Percentiles rank a stretch among this genome's conserved stretches.
phyloP scores from a whole-genome alignment of 129 eudicot species.

The Oenanthe sinensis region DNA sequence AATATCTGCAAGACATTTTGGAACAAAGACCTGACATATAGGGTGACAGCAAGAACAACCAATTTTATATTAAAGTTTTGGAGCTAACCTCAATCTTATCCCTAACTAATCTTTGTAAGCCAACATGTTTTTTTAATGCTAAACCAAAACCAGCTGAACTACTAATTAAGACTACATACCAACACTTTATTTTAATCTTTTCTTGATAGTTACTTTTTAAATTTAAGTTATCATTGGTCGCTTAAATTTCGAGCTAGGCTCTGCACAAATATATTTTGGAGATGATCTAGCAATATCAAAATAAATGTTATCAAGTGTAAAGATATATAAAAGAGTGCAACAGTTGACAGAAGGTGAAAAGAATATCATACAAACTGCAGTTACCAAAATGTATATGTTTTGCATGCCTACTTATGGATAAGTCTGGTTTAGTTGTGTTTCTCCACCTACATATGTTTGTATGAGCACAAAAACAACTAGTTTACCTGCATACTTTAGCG shows the following conservation, averaged over 20 bases:
- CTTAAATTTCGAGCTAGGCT: not conserved
- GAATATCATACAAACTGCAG: not conserved
- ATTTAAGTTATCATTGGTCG: not conserved
- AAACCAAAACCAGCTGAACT: not conserved
- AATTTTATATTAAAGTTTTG: not conserved
- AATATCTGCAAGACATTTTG: not conserved
- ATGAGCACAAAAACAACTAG: not conserved
- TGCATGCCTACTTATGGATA: not conserved
- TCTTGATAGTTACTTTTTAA: not conserved
- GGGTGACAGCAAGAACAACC: not conserved
- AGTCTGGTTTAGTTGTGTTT: too few relatives aligned
- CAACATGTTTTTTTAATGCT: not conserved
- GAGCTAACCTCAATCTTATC: not conserved
- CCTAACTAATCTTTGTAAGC: not conserved
- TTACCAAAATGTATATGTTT: not conserved
- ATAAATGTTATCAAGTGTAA: not conserved
- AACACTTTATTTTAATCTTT: not conserved
- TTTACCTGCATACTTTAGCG: slow-evolving; percentile 1
- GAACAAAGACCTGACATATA: not conserved
- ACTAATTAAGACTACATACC: not conserved
- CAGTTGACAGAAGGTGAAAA: not conserved
- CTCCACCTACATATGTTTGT: not conserved
- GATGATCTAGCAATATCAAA: not conserved
- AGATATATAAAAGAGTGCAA: not conserved
- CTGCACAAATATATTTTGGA: not conserved